A percentile compares a stretch with the other conserved stretches of the same genome.
phyloP scores from a whole-genome alignment of 805 yeast genomes.

The Myxozyma geophila region DNA sequence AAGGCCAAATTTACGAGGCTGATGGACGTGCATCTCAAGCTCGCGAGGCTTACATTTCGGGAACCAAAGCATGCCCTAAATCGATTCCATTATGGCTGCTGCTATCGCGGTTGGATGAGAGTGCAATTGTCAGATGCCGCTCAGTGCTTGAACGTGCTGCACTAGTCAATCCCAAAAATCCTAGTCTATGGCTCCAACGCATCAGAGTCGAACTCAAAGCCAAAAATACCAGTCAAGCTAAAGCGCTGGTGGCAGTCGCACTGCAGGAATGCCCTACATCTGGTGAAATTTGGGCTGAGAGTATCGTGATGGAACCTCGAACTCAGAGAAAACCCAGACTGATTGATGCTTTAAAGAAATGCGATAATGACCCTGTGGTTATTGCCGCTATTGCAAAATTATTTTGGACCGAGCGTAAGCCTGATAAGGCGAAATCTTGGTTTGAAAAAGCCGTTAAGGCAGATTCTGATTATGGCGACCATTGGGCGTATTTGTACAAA shows the following conservation, averaged over 20 bases:
- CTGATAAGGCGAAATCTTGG: slow-evolving; percentile 70
- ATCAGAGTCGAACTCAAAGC: slow-evolving; percentile 60
- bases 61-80: slow-evolving; percentile 54
- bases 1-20: slow-evolving; percentile 58
- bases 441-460: slow-evolving; percentile 67
- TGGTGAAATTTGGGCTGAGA: slow-evolving; percentile 68
- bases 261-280: slow-evolving; percentile 62
- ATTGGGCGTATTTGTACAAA: slow-evolving; percentile 68
- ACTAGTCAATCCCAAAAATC: slow-evolving; percentile 54
- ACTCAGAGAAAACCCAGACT: slow-evolving; percentile 61
- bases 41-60: slow-evolving; percentile 54
- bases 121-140: slow-evolving; percentile 62
- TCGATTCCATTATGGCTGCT: slow-evolving; percentile 59
- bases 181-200: slow-evolving; percentile 61
- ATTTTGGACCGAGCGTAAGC: slow-evolving; percentile 69
- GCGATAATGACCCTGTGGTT: slow-evolving; percentile 63
- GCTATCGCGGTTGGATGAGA: slow-evolving; percentile 55
- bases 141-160: slow-evolving; percentile 73
- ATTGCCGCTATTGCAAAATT: slow-evolving; percentile 67
- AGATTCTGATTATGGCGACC: slow-evolving; percentile 69
- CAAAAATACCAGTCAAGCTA: slow-evolving; percentile 57
- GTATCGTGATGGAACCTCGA: slow-evolving; percentile 52
- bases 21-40: slow-evolving; percentile 49
- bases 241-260: slow-evolving; percentile 60
- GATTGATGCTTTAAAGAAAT: slow-evolving; percentile 70